Base-by-base conservation (phyloP, 768 basidiomycete species). In the Lactarius sp. region DNA sequence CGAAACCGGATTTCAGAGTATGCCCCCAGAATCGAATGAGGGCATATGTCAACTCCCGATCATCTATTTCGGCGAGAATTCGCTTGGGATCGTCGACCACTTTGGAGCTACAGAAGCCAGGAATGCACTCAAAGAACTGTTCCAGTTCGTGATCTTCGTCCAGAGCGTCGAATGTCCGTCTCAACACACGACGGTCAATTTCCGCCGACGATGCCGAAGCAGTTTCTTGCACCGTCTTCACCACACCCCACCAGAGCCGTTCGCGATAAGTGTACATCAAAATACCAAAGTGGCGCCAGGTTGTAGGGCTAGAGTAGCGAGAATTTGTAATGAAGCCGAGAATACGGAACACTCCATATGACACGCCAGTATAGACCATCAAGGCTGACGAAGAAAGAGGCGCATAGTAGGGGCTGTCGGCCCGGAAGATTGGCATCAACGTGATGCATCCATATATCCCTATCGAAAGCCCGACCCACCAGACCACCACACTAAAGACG, bases 371-470 rank as follows among this genome's bases (percentile, higher is more conserved):
- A 22, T 42, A 18, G n/a, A 42, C 0, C 0, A 34, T 7, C 52
- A 27, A 60, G 8, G 13, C 39, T 3, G 41, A 41, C n/a, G 51
- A 52, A 5, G 59, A 52, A 42, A 39, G 50, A 18, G 33, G 12
- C 33, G 42, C 42, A 42, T 42, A 42, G 5, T 42, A 42, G 16
- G 42, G 42, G 42, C 42, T 42, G 16, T 42, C 42, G 6, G 10
- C 52, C 9, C 31, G 50, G 20, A 46, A 37, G 27, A 46, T 34
- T 2, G 59, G 59, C 18, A 60, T 6, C 7, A 60, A n/a, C 10
- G 52, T 46, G 59, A 60, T 22, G 42, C 33, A 60, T 22, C 7
- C 41, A 27, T 60, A 60, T 18, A 36, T n/a, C 22, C 4, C 41
- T n/a, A 10, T n/a, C 13, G 41, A 52, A 31, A 44, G 1, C 33